Base-by-base conservation (phyloP, 352 stramenopile species). In the Phytophthora megakarya region DNA sequence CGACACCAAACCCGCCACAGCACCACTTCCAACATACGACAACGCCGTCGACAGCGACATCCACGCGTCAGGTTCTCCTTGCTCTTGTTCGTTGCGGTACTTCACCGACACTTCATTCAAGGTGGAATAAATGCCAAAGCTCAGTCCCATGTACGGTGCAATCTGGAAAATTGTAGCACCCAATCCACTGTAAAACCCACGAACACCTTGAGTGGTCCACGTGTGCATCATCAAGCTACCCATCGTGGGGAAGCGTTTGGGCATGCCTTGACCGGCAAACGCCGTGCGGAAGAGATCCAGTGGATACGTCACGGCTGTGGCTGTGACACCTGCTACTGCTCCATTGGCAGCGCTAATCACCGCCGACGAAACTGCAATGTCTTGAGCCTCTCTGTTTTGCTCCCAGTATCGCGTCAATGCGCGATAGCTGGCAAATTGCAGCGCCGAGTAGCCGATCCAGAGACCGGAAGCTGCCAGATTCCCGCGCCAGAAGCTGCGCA, bases 111-210 rank as follows among this genome's bases (percentile, higher is more conserved):
- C 18, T 3, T 68, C 56, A 55, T 87, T 86, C 19, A 97, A 64
- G 16, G 67, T 76, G 37, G 79, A 72, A 72, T 98, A 98, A 49
- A 98, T 89, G 19, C 88, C 78, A 81, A 99, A 99, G 66, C 94
- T 98, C 11, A 98, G 67, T 0, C 96, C 96, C 90, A 98, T 98
- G 75, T 98, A 98, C 13, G 96, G 96, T 18, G 95, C 83, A 65
- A 99, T 98, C 69, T 97, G 90, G 50, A 96, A 82, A 3, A 98
- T 61, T 30, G 92, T 90, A 11, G 95, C 84, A 21, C 75, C 70
- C 25, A 92, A 63, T 4, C 96, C 96, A 47, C 91, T 93, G 74
- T 96, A 99, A 51, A 99, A 97, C 1, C 90, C 95, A 37, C 67
- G 55, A 12, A 90, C 7, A 18, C 94, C 93, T 21, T 88, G 80